Conservation (phyloP, 1,139 yeast species). For the Yamadazyma sp. region DNA sequence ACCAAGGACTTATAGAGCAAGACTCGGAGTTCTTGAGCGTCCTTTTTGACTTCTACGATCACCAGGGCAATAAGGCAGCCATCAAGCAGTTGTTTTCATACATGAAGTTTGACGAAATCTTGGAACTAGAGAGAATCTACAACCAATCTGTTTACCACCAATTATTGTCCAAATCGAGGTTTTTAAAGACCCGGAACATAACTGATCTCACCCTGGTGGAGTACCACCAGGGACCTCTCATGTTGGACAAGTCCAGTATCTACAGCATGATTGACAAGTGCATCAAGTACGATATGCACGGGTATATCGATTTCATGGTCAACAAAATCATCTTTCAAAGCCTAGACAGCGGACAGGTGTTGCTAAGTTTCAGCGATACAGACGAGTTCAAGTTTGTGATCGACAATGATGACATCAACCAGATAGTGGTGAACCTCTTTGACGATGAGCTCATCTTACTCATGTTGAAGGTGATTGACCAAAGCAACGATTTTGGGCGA, state of each 20-base stretch:
- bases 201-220: slow-evolving; percentile 12
- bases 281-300: slow-evolving; percentile 25
- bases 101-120: slow-evolving; percentile 31
- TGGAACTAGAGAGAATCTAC: slow-evolving; percentile 28
- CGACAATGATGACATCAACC: slow-evolving; percentile 9
- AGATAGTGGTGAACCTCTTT: slow-evolving; percentile 18
- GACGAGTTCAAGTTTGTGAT: slow-evolving; percentile 11
- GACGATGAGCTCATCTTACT: slow-evolving; percentile 26
- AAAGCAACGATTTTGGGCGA: slow-evolving; percentile 36
- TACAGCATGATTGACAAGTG: slow-evolving; percentile 33
- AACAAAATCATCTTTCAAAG: slow-evolving; percentile 36
- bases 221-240: slow-evolving; percentile 17
- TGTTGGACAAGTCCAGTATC: slow-evolving; percentile 19
- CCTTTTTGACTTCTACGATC: slow-evolving; percentile 28
- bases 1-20: slow-evolving; percentile 12
- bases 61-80: slow-evolving; percentile 12
- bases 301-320: slow-evolving; percentile 34
- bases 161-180: slow-evolving; percentile 32
- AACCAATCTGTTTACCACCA: slow-evolving; percentile 19
- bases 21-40: slow-evolving; percentile 29
- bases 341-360: slow-evolving; percentile 15
- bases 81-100: slow-evolving; percentile 28
- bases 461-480: slow-evolving; percentile 25
- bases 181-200: slow-evolving; percentile 15
- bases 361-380: slow-evolving; percentile 13